These are phyloP conservation scores for Tremella fuciformis DNA, from an alignment of 768 basidiomycete genomes.

Conservation along the genomic window DNA sequence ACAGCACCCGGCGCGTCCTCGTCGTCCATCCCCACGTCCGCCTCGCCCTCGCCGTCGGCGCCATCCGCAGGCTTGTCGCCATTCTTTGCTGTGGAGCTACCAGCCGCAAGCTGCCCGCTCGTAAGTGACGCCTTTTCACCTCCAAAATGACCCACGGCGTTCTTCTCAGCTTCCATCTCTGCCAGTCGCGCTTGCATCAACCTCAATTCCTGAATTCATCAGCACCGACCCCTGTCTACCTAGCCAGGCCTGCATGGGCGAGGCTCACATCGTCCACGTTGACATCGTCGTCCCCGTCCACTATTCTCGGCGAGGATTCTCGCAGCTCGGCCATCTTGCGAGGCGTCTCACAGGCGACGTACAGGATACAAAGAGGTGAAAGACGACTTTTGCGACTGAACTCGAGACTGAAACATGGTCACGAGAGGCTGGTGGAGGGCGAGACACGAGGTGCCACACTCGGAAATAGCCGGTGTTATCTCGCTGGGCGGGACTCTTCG, in stretches of 20 bases:
- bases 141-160: conserved; percentile 10
- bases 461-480: conserved; percentile 16
- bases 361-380: not conserved
- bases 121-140: conserved; percentile 7
- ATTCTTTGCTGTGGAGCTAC: conserved; percentile 21
- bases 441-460: conserved; percentile 25
- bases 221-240: conserved; percentile 10
- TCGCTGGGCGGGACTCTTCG: conserved; percentile 4
- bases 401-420: not conserved
- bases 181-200: conserved; percentile 50
- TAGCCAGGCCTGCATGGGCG: too few relatives aligned
- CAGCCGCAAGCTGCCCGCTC: conserved; percentile 3
- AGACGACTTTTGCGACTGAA: not conserved
- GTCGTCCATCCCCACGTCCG: conserved; percentile 58
- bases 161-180: conserved; percentile 51
- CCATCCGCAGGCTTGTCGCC: conserved; percentile 19
- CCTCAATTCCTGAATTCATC: conserved; percentile 45
- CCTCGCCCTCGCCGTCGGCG: conserved; percentile 17
- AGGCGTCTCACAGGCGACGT: not conserved
- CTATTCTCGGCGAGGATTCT: conserved; percentile 37
- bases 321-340: conserved; percentile 34
- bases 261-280: conserved; percentile 44
- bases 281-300: conserved; percentile 31
- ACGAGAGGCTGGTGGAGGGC: not conserved
- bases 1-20: conserved; percentile 81